A percentile compares a stretch with the other conserved stretches of the same genome.
Conservation (phyloP, 768 basidiomycete genomes). For the Leccinum incarnatum region DNA sequence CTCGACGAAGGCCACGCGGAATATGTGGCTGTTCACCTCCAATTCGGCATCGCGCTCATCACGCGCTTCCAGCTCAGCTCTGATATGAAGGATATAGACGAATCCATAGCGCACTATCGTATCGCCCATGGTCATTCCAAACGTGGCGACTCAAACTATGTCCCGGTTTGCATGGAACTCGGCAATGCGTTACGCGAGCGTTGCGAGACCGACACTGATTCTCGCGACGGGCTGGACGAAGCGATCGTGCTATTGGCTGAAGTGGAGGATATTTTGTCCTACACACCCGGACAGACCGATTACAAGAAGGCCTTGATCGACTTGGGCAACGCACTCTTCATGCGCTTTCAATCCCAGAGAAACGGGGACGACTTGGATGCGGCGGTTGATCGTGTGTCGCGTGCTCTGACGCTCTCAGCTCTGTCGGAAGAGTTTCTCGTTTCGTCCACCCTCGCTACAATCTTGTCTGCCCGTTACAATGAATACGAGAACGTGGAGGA, state of each 20-base stretch:
- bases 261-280: constrained; percentile 14
- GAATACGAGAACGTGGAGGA: constrained; percentile 5
- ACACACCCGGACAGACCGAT: background rate
- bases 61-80: constrained; percentile 10
- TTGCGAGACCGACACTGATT: constrained; percentile 6
- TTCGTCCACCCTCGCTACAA: constrained; percentile 7
- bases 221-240: constrained; percentile 20
- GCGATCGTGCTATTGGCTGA: constrained; percentile 22
- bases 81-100: constrained; percentile 20
- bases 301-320: constrained; percentile 9
- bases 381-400: constrained; percentile 13
- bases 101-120: constrained; percentile 18
- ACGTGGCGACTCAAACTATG: constrained; percentile 8
- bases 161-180: constrained; percentile 11
- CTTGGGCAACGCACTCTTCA: constrained; percentile 11
- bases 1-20: constrained; percentile 14
- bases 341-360: constrained; percentile 15
- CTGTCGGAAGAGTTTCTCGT: constrained; percentile 3
- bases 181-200: constrained; percentile 15
- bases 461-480: constrained; percentile 11
- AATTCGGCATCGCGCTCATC: constrained; percentile 19
- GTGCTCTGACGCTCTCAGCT: constrained; percentile 11
- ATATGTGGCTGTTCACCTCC: constrained; percentile 4
- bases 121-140: constrained; percentile 11
- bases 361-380: constrained; percentile 12